Base-by-base conservation (phyloP, 768 basidiomycete genomes). In the Tylopilus sp. region DNA sequence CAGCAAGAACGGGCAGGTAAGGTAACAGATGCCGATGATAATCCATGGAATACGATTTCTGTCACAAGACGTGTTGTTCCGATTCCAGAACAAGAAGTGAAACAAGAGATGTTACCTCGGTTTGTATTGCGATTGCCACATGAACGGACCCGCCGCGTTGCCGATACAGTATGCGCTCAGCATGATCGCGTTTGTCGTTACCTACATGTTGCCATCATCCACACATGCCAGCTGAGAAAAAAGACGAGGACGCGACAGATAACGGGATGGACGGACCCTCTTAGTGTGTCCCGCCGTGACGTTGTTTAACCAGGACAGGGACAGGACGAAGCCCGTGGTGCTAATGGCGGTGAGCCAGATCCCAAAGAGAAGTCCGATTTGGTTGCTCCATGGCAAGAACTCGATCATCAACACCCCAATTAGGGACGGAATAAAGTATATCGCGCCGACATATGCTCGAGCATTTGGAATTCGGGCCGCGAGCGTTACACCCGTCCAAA, bases 41-140 rank as follows among this genome's bases (percentile, higher is more conserved):
- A 78, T 78, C 89, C 90, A 91, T 3, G 88, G 89, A 25, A 90
- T 65, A 50, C 77, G 83, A 57, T 89, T 86, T 43, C 86, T 85
- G 25, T 21, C 12, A 15, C 31, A 31, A 31, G 11, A 31, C 31
- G 31, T 11, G 17, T 23, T 26, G 40, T 5, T 2, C 5, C 12
- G 15, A 35, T 12, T 12, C 33, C 15, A 15, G 6, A 8, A 36
- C 15, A 38, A 15, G 13, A 46, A 8, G 12, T 7, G 25, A 26
- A 55, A 40, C 4, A 28, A 1, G 26, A 28, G 26, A 28, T 7
- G 15, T 17, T 49, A 83, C 84, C 85, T 76, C 6, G 86, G 87
- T 53, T 76, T 78, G 60, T 85, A 88, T 63, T 79, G 71, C 0
- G 71, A 71, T 61, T 82, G 79, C 87, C 87, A 90, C 84, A 90